Percentiles rank a stretch among this genome's conserved stretches.
These are phyloP conservation scores for Cardamine chenopodiifolia DNA, from an alignment of 345 rosid species.

Conservation along the genomic window DNA sequence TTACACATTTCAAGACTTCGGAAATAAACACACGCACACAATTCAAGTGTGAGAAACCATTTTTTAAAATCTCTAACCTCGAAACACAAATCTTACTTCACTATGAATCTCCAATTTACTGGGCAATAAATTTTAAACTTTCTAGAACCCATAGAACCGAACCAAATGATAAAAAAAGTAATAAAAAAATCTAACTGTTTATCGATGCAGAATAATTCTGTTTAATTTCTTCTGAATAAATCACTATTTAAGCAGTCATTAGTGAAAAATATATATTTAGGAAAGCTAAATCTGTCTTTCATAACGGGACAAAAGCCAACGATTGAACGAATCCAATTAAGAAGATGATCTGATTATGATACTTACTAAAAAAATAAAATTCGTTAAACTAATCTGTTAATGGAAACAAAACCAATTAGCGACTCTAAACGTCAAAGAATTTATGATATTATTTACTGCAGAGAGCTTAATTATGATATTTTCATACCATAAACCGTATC, in stretches of 20 bases:
- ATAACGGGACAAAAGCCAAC: neutral
- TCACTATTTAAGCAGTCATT: constrained; percentile 6
- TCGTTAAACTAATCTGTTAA: neutral
- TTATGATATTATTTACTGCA: neutral
- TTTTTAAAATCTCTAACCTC: neutral
- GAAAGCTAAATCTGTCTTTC: neutral
- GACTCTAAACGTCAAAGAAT: neutral
- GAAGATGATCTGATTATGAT: neutral
- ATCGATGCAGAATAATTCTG: too few species aligned
- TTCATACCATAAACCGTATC: neutral
- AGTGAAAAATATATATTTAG: neutral
- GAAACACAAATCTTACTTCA: constrained; percentile 19
- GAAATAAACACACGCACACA: too few species aligned
- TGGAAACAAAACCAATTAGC: constrained; percentile 11
- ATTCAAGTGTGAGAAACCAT: too few species aligned
- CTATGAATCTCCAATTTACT: constrained; percentile 15
- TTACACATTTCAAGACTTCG: too few species aligned
- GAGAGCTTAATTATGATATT: neutral
- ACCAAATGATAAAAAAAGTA: too few species aligned
- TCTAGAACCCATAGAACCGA: constrained; percentile 1
- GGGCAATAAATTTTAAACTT: neutral
- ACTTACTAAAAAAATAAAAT: neutral
- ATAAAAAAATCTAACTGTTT: neutral
- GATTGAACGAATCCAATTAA: neutral
- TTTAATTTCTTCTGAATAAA: too few species aligned